Percentiles rank a stretch among this genome's conserved stretches.
Evolutionary conservation across 352 stramenopile species (phyloP).

Genomic region (Thalassiosira hispida): DNA sequence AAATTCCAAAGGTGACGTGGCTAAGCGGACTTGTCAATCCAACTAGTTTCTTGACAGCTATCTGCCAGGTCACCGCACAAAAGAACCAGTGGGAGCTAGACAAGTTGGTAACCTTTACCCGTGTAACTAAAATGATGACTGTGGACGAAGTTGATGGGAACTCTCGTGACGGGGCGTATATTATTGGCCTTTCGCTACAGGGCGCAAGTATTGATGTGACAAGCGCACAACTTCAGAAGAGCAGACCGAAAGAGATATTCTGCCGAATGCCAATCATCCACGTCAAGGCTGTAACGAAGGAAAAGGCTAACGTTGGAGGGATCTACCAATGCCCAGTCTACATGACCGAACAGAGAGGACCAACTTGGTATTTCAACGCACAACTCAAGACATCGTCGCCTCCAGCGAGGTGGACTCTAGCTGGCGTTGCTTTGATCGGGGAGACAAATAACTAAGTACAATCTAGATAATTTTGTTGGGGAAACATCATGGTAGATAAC

Average conservation of each 20-base stretch:
- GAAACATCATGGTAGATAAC: no score
- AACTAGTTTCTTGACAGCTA: constrained; percentile 96
- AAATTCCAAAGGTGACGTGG: constrained; percentile 96
- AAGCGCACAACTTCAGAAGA: constrained; percentile 93
- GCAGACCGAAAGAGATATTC: constrained; percentile 98
- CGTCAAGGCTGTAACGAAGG: constrained; percentile 93
- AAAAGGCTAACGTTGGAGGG: constrained; percentile 94
- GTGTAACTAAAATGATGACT: constrained; percentile 94
- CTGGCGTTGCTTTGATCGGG: constrained; percentile 95
- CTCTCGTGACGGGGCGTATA: constrained; percentile 93
- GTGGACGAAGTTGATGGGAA: constrained; percentile 87
- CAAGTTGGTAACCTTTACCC: constrained; percentile 96
- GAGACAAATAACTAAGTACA: constrained; percentile 79
- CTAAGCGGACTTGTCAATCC: constrained; percentile 94
- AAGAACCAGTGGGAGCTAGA: constrained; percentile 96
- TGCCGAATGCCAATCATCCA: constrained; percentile 97
- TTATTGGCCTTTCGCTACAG: constrained; percentile 93
- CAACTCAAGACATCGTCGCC: constrained; percentile 96
- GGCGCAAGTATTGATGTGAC: constrained; percentile 94
- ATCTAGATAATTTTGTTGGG: no score
- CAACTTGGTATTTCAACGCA: constrained; percentile 96
- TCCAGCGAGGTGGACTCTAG: constrained; percentile 92
- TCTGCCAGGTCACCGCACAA: constrained; percentile 97
- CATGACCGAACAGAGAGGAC: constrained; percentile 95
- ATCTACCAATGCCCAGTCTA: constrained; percentile 96